Percentiles rank a stretch among this genome's conserved stretches.
phyloP scores from a whole-genome alignment of 2,329 filamentous ascomycete genomes.

The Fusarium bactridioides region DNA sequence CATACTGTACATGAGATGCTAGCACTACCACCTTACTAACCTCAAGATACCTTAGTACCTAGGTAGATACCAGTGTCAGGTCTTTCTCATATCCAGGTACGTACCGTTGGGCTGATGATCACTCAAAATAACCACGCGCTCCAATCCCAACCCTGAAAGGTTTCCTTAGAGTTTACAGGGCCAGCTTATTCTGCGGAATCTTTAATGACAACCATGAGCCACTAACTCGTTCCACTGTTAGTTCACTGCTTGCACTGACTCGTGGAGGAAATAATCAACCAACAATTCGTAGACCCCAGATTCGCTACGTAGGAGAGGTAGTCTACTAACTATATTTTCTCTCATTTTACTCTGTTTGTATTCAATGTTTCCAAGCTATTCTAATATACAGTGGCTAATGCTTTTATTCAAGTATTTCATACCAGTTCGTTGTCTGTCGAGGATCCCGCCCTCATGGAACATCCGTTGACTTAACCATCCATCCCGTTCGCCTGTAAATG shows the following conservation, averaged over 20 bases:
- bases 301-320: neutral
- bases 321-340: neutral
- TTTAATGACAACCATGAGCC: neutral
- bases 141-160: constrained; percentile 16
- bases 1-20: neutral
- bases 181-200: neutral
- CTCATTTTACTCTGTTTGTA: neutral
- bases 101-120: constrained; percentile 3
- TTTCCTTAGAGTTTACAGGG: constrained; percentile 12
- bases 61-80: neutral
- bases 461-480: constrained; percentile 6
- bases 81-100: neutral
- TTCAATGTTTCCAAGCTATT: neutral
- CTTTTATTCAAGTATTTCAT: constrained; percentile 21
- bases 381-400: constrained; percentile 24
- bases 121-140: constrained; percentile 17
- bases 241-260: neutral
- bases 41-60: neutral
- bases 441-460: constrained; percentile 27
- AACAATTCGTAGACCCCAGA: neutral
- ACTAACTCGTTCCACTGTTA: neutral
- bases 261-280: neutral
- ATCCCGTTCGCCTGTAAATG: constrained; percentile 31
- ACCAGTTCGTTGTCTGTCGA: constrained; percentile 11
- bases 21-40: neutral